Evolutionary conservation across 2,329 filamentous ascomycete species (phyloP).

Genomic region (Xylariaceae sp.): DNA sequence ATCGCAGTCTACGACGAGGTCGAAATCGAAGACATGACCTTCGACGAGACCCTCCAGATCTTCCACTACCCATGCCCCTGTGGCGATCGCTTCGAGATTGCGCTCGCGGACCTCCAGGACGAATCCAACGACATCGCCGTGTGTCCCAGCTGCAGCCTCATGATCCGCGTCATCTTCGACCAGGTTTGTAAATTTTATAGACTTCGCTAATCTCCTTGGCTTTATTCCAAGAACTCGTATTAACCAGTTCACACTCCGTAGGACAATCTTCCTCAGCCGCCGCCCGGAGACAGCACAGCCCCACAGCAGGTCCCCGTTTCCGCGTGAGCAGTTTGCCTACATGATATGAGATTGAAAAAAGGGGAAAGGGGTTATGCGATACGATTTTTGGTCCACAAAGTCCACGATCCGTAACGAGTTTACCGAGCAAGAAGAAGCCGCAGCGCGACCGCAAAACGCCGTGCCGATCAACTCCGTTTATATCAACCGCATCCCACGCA

Average conservation of each 20-base stretch:
- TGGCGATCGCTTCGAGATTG: slow-evolving; percentile 92
- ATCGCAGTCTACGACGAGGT: slow-evolving; percentile 91
- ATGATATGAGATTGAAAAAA: not conserved
- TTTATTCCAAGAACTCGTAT: not conserved
- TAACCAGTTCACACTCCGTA: slow-evolving; percentile 10
- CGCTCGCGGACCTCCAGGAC: slow-evolving; percentile 76
- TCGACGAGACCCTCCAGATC: slow-evolving; percentile 72
- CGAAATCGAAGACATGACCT: slow-evolving; percentile 98
- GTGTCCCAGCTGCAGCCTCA: slow-evolving; percentile 93
- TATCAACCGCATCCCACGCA: not conserved
- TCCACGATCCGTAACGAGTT: not conserved
- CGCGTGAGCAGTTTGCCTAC: slow-evolving; percentile 21
- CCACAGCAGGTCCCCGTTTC: slow-evolving; percentile 29
- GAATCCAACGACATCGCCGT: slow-evolving; percentile 86
- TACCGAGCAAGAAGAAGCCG: slow-evolving; percentile 1
- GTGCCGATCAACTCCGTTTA: not conserved
- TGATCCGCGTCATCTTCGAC: slow-evolving; percentile 94
- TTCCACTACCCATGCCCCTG: slow-evolving; percentile 97
- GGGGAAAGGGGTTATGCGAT: not conserved
- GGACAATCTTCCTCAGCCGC: slow-evolving; percentile 31
- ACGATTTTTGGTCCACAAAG: not conserved
- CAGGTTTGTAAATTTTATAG: slow-evolving; percentile 48
- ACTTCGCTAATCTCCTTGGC: not conserved
- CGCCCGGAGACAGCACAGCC: slow-evolving; percentile 26
- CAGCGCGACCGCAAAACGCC: not conserved